phyloP scores from a whole-genome alignment of 805 yeast species.

The Teunomyces gatunensis region DNA sequence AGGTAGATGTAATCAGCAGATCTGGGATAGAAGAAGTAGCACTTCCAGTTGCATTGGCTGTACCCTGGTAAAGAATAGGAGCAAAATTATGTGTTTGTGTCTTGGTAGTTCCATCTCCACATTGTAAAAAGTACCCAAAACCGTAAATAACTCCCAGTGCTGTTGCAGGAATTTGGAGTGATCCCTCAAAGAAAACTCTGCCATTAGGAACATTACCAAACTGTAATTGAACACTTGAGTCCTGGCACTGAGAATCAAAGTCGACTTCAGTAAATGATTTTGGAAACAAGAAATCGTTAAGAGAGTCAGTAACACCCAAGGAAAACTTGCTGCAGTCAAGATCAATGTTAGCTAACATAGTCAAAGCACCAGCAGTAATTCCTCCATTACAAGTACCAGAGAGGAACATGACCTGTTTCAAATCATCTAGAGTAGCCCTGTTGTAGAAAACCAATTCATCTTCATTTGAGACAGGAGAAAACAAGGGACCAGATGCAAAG shows the following conservation, averaged over 20 bases:
- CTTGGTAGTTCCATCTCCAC: constrained; percentile 11
- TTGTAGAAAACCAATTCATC: constrained; percentile 12
- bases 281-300: constrained; percentile 17
- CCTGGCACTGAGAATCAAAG: background rate
- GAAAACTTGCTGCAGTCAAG: constrained; percentile 14
- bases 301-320: constrained; percentile 6
- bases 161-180: constrained; percentile 7
- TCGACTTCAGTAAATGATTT: constrained; percentile 4
- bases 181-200: constrained; percentile 14
- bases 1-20: background rate
- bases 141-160: constrained; percentile 7
- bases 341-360: constrained; percentile 9
- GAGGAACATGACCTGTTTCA: constrained; percentile 13
- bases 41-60: background rate
- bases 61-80: background rate
- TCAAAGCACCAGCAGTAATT: constrained; percentile 10
- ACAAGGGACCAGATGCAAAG: constrained; percentile 14
- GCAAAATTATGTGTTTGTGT: background rate
- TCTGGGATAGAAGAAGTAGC: background rate
- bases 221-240: constrained; percentile 3
- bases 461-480: constrained; percentile 3
- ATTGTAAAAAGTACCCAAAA: constrained; percentile 8
- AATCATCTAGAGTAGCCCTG: constrained; percentile 13
- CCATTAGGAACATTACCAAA: constrained; percentile 10
- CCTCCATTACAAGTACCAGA: constrained; percentile 15